Base-by-base conservation (phyloP, 2,329 filamentous ascomycete genomes). In the Huntiella decipiens region DNA sequence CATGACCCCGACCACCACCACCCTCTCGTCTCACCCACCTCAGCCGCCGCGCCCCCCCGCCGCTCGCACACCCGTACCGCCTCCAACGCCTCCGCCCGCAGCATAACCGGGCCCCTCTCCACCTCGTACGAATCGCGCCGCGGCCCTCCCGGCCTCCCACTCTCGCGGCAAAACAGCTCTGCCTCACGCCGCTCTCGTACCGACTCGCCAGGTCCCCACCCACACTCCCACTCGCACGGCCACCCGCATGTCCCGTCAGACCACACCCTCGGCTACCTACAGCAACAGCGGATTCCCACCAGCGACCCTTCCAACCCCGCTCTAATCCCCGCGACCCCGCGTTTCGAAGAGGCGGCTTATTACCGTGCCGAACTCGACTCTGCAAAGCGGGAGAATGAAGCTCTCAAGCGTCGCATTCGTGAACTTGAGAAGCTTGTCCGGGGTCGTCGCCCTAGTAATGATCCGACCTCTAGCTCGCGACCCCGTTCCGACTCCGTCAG, bases 301-400 rank as follows among this genome's bases (percentile, higher is more conserved):
- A 60, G 60, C 4, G 49, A 57, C 8, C 53, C 56, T 17, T 57
- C 70, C 17, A 74, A 71, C 8, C 71, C 72, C 0, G 65, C 67
- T 3, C 58, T 75, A 19, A 60, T 79, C 52, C 67, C 70, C 2
- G 72, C 67, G 2, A 78, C 74, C 0, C 58, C 65, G 8, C 67
- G 75, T 10, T 77, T 76, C 55, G 76, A 79, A 52, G 76, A 80
- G 57, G 72, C 72, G 1, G 70, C 68, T 0, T 69, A 67, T 49
- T 74, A 73, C 53, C 65, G 74, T 4, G 63, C 67, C 34, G 76
- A 80, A 55, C 61, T 80, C 0, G 76, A 80, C 17, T 60, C 54
- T 4, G 71, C 73, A 35, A 79, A 77, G 60, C 64, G 67, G 40
- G 77, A 81, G 59, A 80, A 81, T 50, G 76, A 80, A 44, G 57